phyloP scores from a whole-genome alignment of 148 eudicot species.

The Nyssa sinensis region DNA sequence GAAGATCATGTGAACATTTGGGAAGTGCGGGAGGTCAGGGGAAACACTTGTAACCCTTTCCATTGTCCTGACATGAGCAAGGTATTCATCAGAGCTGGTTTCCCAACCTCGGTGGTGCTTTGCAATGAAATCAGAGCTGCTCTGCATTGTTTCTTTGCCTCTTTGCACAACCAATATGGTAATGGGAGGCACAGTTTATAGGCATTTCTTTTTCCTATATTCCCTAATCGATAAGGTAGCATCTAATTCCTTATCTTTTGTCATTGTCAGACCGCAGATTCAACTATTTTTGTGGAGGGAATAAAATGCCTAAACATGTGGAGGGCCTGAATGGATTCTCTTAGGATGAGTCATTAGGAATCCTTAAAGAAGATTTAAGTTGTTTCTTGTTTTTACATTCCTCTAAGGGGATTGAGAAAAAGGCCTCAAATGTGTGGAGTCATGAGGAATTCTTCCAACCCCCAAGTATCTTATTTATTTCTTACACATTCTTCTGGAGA shows the following conservation, averaged over 20 bases:
- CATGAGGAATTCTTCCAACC: no score
- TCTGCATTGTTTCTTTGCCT: background rate
- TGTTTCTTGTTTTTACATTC: no score
- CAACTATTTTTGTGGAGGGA: background rate
- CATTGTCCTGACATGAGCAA: slow-evolving; percentile 11
- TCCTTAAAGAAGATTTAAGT: no score
- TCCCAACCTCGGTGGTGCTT: slow-evolving; percentile 6
- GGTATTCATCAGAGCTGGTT: slow-evolving; percentile 20
- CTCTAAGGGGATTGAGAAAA: no score
- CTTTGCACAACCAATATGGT: background rate
- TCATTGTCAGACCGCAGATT: background rate
- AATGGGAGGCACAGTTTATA: slow-evolving; percentile 4
- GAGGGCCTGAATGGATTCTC: background rate
- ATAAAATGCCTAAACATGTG: background rate
- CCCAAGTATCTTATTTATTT: no score
- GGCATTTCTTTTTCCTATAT: slow-evolving; percentile 1
- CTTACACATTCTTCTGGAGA: no score
- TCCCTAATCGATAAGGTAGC: slow-evolving; percentile 30
- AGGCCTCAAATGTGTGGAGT: no score
- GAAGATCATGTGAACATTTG: slow-evolving; percentile 14
- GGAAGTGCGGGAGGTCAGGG: slow-evolving; percentile 21
- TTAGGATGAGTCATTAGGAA: no score
- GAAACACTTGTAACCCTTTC: slow-evolving; percentile 17
- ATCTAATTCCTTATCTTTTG: slow-evolving; percentile 31
- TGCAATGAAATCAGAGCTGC: background rate